These are phyloP conservation scores for Diplodia sapinea DNA, from an alignment of 2,329 filamentous ascomycete genomes.

Conservation along the genomic window DNA sequence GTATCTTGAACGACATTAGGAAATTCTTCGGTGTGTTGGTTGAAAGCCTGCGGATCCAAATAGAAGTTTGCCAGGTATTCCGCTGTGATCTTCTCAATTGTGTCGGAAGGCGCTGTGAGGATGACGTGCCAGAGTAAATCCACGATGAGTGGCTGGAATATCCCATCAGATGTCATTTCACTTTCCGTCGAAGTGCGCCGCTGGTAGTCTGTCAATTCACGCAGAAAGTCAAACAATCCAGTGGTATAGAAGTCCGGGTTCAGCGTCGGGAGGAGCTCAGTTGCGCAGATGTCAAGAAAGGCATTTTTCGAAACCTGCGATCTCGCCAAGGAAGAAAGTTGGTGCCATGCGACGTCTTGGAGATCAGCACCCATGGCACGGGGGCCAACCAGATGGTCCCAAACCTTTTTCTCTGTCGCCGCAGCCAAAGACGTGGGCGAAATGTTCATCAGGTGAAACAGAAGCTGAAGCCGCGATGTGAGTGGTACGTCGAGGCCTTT, in stretches of 20 bases:
- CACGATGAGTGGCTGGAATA: slow-evolving; percentile 59
- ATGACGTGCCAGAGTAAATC: slow-evolving; percentile 87
- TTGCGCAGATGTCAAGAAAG: slow-evolving; percentile 58
- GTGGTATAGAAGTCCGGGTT: slow-evolving; percentile 64
- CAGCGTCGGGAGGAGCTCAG: slow-evolving; percentile 63
- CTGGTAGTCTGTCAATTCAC: slow-evolving; percentile 42
- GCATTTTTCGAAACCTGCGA: slow-evolving; percentile 44
- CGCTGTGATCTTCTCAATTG: slow-evolving; percentile 72
- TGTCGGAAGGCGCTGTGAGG: slow-evolving; percentile 67
- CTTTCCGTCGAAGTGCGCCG: slow-evolving; percentile 1
- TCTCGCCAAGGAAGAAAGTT: slow-evolving; percentile 58
- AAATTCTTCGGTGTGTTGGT: slow-evolving; percentile 8
- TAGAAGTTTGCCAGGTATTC: slow-evolving; percentile 76
- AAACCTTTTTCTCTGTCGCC: slow-evolving; percentile 69
- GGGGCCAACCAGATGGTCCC: slow-evolving; percentile 74
- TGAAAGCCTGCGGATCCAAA: slow-evolving; percentile 53
- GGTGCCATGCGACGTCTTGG: slow-evolving; percentile 71
- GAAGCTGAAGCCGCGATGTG: slow-evolving; percentile 58
- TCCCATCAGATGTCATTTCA: slow-evolving; percentile 57
- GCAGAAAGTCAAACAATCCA: slow-evolving; percentile 68
- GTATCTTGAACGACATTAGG: slow-evolving; percentile 54
- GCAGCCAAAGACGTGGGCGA: slow-evolving; percentile 67
- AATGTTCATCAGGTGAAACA: slow-evolving; percentile 63
- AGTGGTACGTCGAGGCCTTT: slow-evolving; percentile 38
- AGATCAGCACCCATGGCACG: slow-evolving; percentile 65